phyloP scores from a whole-genome alignment of 2,329 filamentous ascomycete genomes.

The Calonectria naviculata region DNA sequence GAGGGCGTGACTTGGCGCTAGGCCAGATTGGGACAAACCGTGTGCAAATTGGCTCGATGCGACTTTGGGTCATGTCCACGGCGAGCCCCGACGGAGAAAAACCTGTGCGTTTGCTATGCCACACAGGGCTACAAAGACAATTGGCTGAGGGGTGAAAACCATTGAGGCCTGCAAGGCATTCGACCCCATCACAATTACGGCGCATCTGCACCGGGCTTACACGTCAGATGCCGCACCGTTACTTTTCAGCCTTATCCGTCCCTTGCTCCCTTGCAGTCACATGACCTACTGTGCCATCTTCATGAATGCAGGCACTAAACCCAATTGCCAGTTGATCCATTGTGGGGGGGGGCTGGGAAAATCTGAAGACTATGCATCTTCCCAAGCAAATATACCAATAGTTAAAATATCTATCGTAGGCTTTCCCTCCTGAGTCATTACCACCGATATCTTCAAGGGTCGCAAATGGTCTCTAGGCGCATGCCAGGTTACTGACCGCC shows the following conservation, averaged over 20 bases:
- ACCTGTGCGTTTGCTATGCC: background rate
- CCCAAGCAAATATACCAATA: background rate
- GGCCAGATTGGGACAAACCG: constrained; percentile 20
- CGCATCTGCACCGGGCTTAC: background rate
- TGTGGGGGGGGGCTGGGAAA: constrained; percentile 22
- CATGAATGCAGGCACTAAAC: constrained; percentile 23
- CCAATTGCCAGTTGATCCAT: constrained; percentile 31
- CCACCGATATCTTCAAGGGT: too few species aligned
- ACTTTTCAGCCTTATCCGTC: constrained; percentile 8
- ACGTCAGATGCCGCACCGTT: background rate
- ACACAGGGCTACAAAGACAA: background rate
- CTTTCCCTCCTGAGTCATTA: too few species aligned
- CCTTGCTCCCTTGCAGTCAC: constrained; percentile 3
- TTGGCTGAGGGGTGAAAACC: background rate
- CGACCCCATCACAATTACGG: background rate
- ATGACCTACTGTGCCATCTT: background rate
- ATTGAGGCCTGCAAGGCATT: too few species aligned
- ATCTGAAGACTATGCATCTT: background rate
- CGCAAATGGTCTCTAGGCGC: too few species aligned
- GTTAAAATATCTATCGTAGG: too few species aligned
- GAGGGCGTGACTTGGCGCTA: constrained; percentile 37
- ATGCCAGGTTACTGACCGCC: background rate
- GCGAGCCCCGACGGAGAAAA: background rate
- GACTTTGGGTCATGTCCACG: background rate
- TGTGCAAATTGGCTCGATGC: constrained; percentile 9